Conservation (phyloP, 768 basidiomycete genomes). For the Boletus edulis region DNA sequence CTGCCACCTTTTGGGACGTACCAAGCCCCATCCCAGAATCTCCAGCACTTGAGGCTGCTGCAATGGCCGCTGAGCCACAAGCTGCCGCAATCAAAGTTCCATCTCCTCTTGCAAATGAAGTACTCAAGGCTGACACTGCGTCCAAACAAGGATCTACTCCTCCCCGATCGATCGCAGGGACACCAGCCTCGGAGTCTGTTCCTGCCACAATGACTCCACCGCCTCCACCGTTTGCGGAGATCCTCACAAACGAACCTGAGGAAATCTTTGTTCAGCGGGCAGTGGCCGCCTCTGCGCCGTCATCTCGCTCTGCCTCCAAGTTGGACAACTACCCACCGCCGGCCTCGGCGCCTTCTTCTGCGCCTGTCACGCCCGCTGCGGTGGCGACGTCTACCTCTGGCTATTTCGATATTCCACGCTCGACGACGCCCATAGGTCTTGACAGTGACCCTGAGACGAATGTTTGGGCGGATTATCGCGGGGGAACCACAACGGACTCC, state of each 20-base stretch:
- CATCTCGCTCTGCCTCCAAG: conserved; percentile 18
- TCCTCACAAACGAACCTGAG: conserved; percentile 53
- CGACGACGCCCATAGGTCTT: conserved; percentile 22
- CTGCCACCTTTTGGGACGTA: conserved; percentile 19
- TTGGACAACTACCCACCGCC: conserved; percentile 16
- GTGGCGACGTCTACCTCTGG: background rate
- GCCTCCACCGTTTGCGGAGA: conserved; percentile 23
- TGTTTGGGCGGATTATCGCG: conserved; percentile 29
- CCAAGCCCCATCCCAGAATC: conserved; percentile 74
- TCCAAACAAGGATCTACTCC: conserved; percentile 17
- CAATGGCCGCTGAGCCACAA: conserved; percentile 30
- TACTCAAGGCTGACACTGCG: conserved; percentile 14
- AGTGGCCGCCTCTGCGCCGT: conserved; percentile 4
- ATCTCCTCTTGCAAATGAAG: conserved; percentile 42
- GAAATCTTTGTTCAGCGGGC: conserved; percentile 17
- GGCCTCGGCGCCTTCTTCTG: conserved; percentile 17
- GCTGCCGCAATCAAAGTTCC: conserved; percentile 31
- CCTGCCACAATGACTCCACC: conserved; percentile 14
- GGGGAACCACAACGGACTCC: conserved; percentile 1
- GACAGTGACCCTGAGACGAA: conserved; percentile 24
- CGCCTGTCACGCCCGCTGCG: conserved; percentile 25
- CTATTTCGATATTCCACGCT: conserved; percentile 29
- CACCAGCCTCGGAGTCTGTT: conserved; percentile 15
- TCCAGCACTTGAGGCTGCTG: conserved; percentile 56
- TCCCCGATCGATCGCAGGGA: conserved; percentile 20